Evolutionary conservation across 345 rosid species (phyloP).

Genomic region (Arabidopsis thaliana): DNA sequence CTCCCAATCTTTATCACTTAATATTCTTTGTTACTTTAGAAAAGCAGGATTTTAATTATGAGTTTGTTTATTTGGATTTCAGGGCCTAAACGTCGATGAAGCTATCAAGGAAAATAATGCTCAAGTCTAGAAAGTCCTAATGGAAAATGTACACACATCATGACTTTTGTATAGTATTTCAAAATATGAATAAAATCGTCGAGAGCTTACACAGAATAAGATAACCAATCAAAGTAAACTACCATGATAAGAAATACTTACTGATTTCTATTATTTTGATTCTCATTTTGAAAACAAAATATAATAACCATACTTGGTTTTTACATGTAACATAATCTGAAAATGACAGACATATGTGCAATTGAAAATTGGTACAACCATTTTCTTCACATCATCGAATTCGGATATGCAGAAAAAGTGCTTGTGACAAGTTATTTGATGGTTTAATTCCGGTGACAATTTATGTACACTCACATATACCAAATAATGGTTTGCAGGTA

Average conservation of each 20-base stretch:
- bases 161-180: neutral
- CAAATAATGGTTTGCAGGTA: neutral
- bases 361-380: neutral
- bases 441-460: no score
- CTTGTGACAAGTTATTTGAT: no score
- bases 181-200: constrained; percentile 5
- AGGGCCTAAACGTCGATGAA: constrained; percentile 29
- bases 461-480: no score
- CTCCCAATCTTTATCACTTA: neutral
- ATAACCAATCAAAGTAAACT: no score
- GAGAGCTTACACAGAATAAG: no score
- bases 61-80: constrained; percentile 19
- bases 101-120: constrained; percentile 10
- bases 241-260: no score
- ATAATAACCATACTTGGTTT: no score
- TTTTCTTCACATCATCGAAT: neutral
- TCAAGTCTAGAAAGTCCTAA: neutral
- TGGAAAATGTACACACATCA: neutral
- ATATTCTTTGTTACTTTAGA: neutral
- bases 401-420: no score
- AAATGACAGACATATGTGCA: neutral
- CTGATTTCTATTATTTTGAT: no score
- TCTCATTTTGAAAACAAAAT: neutral
- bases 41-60: neutral
- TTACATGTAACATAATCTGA: neutral